Conservation (phyloP, 306 rosid genomes). For the Notholithocarpus densiflorus region DNA sequence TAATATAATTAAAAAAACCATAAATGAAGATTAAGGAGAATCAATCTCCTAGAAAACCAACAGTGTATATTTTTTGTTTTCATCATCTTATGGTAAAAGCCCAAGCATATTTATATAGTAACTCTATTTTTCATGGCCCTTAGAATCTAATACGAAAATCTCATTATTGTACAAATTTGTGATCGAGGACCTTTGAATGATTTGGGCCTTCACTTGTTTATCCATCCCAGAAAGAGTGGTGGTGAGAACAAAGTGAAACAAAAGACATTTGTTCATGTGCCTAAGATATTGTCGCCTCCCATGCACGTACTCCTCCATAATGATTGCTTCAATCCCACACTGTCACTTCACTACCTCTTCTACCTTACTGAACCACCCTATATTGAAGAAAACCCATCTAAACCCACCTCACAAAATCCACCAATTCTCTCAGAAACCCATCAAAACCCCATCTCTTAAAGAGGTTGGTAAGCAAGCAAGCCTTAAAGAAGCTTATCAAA, state of each 20-base stretch:
- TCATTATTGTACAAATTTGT: too few species aligned
- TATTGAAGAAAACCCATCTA: constrained; percentile 2
- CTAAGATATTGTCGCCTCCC: constrained; percentile 5
- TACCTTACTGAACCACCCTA: neutral
- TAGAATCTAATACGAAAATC: too few species aligned
- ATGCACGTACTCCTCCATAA: constrained; percentile 23
- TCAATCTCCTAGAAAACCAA: too few species aligned
- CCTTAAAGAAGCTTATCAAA: constrained; percentile 42
- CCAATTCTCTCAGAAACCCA: constrained; percentile 26
- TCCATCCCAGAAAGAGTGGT: too few species aligned
- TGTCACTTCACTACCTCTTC: constrained; percentile 9
- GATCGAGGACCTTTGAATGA: too few species aligned
- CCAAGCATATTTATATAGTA: too few species aligned
- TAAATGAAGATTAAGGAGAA: too few species aligned
- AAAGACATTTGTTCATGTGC: constrained; percentile 8
- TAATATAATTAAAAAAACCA: too few species aligned
- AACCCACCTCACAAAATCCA: neutral
- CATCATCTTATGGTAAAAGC: too few species aligned
- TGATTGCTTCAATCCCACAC: constrained; percentile 31
- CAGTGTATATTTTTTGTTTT: too few species aligned
- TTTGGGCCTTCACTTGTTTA: too few species aligned
- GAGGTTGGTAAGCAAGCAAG: constrained; percentile 22
- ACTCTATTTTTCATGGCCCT: too few species aligned
- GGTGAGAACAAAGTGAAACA: neutral
- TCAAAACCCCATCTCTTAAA: constrained; percentile 14